Evolutionary conservation across 2,329 filamentous ascomycete genomes (phyloP).

Genomic region (Dactylellina cionopaga): DNA sequence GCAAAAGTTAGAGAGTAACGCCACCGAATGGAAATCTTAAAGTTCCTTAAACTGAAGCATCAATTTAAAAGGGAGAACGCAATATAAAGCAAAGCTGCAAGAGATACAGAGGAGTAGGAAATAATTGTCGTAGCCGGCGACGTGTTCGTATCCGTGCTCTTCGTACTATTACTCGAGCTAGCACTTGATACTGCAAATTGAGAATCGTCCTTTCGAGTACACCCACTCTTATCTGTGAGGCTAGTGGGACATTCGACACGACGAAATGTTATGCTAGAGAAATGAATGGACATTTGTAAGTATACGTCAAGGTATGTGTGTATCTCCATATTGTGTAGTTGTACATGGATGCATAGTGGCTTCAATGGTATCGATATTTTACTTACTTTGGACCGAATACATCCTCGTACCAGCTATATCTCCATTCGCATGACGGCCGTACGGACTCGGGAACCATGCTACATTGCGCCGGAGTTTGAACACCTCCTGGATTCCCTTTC

Average conservation of each 20-base stretch:
- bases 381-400: neutral
- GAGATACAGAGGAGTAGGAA: too few relatives aligned
- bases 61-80: too few relatives aligned
- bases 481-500: neutral
- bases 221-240: neutral
- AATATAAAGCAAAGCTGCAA: too few relatives aligned
- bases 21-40: too few relatives aligned
- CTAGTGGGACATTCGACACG: neutral
- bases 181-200: neutral
- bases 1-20: too few relatives aligned
- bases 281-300: neutral
- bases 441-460: neutral
- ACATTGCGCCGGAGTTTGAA: neutral
- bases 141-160: neutral
- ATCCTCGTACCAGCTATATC: neutral
- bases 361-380: too few relatives aligned
- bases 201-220: neutral
- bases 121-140: neutral
- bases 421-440: neutral
- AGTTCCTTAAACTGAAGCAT: too few relatives aligned
- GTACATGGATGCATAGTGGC: too few relatives aligned
- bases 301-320: too few relatives aligned
- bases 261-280: neutral
- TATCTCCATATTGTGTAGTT: neutral
- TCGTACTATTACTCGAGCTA: too few relatives aligned